Evolutionary conservation across 2,329 filamentous ascomycete genomes (phyloP).

Genomic region (Didymella pinodella): DNA sequence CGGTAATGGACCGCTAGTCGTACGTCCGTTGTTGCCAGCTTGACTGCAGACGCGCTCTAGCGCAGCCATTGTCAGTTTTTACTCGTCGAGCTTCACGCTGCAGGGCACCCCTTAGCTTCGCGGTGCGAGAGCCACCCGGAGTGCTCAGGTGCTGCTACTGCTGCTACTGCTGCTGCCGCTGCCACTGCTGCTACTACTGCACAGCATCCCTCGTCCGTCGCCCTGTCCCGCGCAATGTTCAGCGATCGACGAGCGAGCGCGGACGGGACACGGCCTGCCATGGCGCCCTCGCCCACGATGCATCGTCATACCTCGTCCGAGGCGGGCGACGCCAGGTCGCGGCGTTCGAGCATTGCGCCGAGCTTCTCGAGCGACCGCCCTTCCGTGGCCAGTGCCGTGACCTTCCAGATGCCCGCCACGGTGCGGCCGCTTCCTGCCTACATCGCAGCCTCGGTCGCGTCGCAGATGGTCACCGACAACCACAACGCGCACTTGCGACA

Average conservation of each 20-base stretch:
- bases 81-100: constrained; percentile 25
- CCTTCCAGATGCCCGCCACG: constrained; percentile 68
- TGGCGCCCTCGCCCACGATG: constrained; percentile 32
- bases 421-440: constrained; percentile 83
- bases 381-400: constrained; percentile 61
- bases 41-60: constrained; percentile 20
- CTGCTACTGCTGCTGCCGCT: background rate
- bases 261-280: constrained; percentile 11
- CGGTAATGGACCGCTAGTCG: constrained; percentile 23
- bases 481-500: constrained; percentile 77
- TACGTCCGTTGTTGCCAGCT: constrained; percentile 9
- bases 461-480: constrained; percentile 89
- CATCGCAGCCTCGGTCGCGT: constrained; percentile 86
- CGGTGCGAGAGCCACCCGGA: constrained; percentile 21
- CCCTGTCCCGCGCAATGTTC: constrained; percentile 2
- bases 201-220: constrained; percentile 7
- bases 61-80: constrained; percentile 23
- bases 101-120: constrained; percentile 29
- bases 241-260: constrained; percentile 18
- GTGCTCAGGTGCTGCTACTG: constrained; percentile 2
- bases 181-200: background rate
- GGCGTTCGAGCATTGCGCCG: constrained; percentile 49
- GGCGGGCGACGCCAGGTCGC: constrained; percentile 43
- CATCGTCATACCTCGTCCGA: constrained; percentile 49
- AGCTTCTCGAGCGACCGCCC: constrained; percentile 77